Percentiles rank a stretch among this genome's conserved stretches.
Evolutionary conservation across 805 yeast genomes (phyloP).

Genomic region (Yarrowia osloensis): DNA sequence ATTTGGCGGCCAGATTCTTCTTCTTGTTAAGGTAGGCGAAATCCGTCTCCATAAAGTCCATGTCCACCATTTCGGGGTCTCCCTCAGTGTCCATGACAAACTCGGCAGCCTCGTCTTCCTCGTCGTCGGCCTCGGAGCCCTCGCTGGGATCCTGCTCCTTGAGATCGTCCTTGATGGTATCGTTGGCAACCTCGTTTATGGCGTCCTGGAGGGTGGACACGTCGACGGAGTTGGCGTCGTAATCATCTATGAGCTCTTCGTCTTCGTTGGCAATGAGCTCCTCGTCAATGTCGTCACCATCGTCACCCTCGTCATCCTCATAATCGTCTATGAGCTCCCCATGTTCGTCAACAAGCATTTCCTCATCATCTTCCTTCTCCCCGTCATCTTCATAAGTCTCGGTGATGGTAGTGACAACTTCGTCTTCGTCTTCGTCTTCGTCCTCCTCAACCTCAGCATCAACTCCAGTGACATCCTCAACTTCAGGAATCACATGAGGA

Average conservation of each 20-base stretch:
- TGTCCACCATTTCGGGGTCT: conserved; percentile 15
- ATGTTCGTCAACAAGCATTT: neutral
- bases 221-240: neutral
- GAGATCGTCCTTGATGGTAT: neutral
- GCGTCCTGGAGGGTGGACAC: conserved; percentile 11
- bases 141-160: neutral
- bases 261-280: neutral
- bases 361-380: neutral
- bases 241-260: neutral
- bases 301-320: neutral
- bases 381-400: conserved; percentile 6
- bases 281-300: neutral
- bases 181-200: conserved; percentile 10
- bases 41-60: conserved; percentile 27
- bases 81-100: conserved; percentile 20
- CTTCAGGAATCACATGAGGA: conserved; percentile 5
- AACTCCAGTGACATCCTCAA: neutral
- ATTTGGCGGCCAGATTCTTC: neutral
- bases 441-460: neutral
- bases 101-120: neutral
- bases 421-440: neutral
- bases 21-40: conserved; percentile 16
- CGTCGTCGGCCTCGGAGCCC: conserved; percentile 8
- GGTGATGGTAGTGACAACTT: neutral
- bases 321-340: neutral